Percentiles rank a stretch among this genome's conserved stretches.
Conservation (phyloP, 2,329 filamentous ascomycete genomes). For the Ceratocystis diversiconidia region DNA sequence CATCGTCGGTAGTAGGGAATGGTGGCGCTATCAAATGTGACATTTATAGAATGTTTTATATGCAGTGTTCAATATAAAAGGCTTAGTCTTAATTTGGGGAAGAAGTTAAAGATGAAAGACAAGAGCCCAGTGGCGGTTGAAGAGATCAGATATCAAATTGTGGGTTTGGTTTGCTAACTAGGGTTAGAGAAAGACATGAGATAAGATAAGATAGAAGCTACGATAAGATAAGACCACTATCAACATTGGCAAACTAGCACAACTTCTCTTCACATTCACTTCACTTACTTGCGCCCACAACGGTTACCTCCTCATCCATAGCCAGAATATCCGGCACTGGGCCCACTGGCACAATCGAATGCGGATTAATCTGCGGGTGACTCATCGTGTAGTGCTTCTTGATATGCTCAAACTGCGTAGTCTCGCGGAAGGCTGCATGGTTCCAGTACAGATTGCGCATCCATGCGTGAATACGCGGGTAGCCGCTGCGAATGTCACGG, state of each 20-base stretch:
- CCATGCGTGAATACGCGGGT: conserved; percentile 70
- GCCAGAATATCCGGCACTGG: conserved; percentile 71
- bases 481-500: conserved; percentile 69
- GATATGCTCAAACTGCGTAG: conserved; percentile 90
- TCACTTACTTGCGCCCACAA: conserved; percentile 16
- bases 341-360: conserved; percentile 67
- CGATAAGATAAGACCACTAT: background rate
- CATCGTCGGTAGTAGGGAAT: conserved; percentile 25
- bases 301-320: conserved; percentile 61
- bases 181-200: background rate
- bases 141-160: background rate
- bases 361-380: conserved; percentile 52
- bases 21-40: conserved; percentile 18
- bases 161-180: background rate
- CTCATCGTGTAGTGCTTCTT: conserved; percentile 58
- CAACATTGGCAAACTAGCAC: background rate
- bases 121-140: background rate
- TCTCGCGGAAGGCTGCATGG: conserved; percentile 59
- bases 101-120: background rate
- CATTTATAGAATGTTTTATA: conserved; percentile 7
- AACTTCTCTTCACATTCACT: background rate
- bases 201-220: background rate
- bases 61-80: background rate
- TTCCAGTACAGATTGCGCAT: conserved; percentile 77
- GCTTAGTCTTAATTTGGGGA: background rate